phyloP scores from a whole-genome alignment of 1,139 yeast genomes.

The Kluyveromyces sp. region DNA sequence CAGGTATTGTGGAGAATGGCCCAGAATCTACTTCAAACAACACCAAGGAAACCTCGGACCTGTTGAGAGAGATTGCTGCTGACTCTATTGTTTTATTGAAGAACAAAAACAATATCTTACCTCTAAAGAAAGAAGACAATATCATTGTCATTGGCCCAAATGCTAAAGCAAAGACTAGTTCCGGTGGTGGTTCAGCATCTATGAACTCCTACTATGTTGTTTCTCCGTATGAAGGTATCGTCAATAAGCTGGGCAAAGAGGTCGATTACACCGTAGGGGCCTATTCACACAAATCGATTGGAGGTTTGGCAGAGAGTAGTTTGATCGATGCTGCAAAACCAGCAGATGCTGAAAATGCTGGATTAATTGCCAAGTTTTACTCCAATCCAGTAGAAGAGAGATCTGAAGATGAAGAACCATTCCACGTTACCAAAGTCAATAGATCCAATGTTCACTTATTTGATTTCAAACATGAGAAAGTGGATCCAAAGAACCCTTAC shows the following conservation, averaged over 20 bases:
- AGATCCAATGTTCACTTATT: conserved; percentile 38
- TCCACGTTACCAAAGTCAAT: conserved; percentile 34
- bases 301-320: conserved; percentile 27
- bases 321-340: conserved; percentile 49
- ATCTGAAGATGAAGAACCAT: conserved; percentile 15
- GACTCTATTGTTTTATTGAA: conserved; percentile 49
- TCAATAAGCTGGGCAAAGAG: conserved; percentile 25
- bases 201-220: conserved; percentile 39
- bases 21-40: conserved; percentile 37
- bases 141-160: conserved; percentile 48
- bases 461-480: conserved; percentile 38
- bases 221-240: conserved; percentile 41
- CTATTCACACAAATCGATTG: conserved; percentile 30
- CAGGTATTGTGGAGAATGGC: conserved; percentile 31
- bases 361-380: conserved; percentile 28
- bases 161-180: conserved; percentile 37
- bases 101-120: conserved; percentile 40
- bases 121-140: conserved; percentile 34
- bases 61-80: conserved; percentile 42
- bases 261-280: conserved; percentile 35
- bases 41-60: conserved; percentile 38
- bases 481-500: conserved; percentile 20
- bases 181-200: conserved; percentile 52
- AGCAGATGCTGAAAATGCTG: conserved; percentile 48
- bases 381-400: conserved; percentile 26